Conservation (phyloP, 2,329 filamentous ascomycete genomes). For the Neofusicoccum parvum region DNA sequence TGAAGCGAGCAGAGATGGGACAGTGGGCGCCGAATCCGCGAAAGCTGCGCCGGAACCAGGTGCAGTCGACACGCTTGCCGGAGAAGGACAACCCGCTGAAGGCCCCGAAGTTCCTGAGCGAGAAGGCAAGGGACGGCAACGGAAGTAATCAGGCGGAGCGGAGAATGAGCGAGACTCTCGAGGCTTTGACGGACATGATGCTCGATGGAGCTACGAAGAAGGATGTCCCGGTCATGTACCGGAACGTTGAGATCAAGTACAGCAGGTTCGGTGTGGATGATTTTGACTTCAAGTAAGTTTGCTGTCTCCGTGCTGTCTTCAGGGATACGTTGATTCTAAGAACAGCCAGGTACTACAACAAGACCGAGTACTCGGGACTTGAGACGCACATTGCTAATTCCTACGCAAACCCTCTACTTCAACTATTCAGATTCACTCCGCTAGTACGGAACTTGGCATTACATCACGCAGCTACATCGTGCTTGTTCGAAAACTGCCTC, state of each 20-base stretch:
- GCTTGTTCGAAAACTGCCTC: constrained; percentile 79
- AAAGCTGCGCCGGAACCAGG: constrained; percentile 76
- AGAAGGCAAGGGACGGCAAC: constrained; percentile 67
- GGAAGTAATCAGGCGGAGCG: constrained; percentile 31
- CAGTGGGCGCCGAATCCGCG: constrained; percentile 77
- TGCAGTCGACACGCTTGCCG: constrained; percentile 71
- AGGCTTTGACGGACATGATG: constrained; percentile 68
- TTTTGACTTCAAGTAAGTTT: constrained; percentile 85
- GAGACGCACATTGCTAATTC: constrained; percentile 97
- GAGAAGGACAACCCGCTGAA: constrained; percentile 64
- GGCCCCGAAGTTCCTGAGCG: constrained; percentile 92
- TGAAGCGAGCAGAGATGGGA: constrained; percentile 74
- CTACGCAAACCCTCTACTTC: constrained; percentile 89
- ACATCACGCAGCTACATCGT: constrained; percentile 84
- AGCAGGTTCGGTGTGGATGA: constrained; percentile 99
- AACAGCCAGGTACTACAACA: constrained; percentile 79
- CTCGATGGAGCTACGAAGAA: constrained; percentile 72
- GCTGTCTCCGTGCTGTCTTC: not conserved
- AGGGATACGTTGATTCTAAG: not conserved
- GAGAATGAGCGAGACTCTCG: constrained; percentile 59
- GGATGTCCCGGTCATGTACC: constrained; percentile 86
- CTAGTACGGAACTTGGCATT: constrained; percentile 84
- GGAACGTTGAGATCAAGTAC: constrained; percentile 96
- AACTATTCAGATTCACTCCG: constrained; percentile 89
- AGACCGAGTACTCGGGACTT: constrained; percentile 84